These are phyloP conservation scores for Dicorynia guianensis DNA, from an alignment of 306 rosid genomes.

Conservation along the genomic window DNA sequence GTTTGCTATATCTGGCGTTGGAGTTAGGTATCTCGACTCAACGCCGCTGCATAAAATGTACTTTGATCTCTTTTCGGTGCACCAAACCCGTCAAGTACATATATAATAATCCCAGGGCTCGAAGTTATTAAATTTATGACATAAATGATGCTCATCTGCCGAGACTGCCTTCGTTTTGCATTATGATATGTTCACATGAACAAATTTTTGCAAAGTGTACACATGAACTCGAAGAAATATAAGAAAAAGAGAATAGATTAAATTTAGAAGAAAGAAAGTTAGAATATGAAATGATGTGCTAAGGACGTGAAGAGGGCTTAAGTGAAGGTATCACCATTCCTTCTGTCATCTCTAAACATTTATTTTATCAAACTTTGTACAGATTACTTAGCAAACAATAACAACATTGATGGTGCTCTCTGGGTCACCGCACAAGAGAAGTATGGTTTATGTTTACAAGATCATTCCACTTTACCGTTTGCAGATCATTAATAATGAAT, in stretches of 20 bases:
- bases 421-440: constrained; percentile 7
- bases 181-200: no score
- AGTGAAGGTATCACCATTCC: no score
- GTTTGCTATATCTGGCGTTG: constrained; percentile 36
- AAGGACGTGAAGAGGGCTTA: no score
- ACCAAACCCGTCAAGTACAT: constrained; percentile 45
- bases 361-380: constrained; percentile 28
- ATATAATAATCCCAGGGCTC: constrained; percentile 31
- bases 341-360: constrained; percentile 38
- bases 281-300: no score
- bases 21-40: constrained; percentile 40
- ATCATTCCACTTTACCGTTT: constrained; percentile 43
- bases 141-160: constrained; percentile 27
- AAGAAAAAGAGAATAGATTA: no score
- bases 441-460: constrained; percentile 35
- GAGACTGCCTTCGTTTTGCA: constrained; percentile 42
- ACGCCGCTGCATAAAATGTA: constrained; percentile 10
- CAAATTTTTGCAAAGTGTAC: no score
- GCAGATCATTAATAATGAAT: constrained; percentile 37
- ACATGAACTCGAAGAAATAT: no score
- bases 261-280: no score
- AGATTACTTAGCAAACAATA: constrained; percentile 24
- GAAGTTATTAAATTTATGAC: background rate
- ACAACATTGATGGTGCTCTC: constrained; percentile 20
- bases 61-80: constrained; percentile 39